These are phyloP conservation scores for Isatis tinctoria DNA, from an alignment of 345 rosid genomes.

Conservation along the genomic window DNA sequence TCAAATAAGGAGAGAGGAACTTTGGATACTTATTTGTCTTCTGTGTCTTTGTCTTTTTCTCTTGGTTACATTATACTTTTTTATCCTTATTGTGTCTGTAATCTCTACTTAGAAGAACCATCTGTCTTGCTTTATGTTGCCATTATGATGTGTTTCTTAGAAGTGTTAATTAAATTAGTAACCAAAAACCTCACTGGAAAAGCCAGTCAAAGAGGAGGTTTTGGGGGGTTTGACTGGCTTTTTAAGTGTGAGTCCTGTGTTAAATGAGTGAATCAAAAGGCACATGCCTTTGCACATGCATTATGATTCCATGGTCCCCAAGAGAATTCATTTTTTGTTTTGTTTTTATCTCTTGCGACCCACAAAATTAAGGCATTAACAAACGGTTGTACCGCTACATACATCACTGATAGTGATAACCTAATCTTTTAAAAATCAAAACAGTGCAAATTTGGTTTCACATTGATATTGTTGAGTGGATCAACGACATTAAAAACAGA, in stretches of 20 bases:
- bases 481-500: constrained; percentile 15
- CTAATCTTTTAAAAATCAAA: not conserved
- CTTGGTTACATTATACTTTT: not conserved
- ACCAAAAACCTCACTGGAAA: not conserved
- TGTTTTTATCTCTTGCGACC: not conserved
- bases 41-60: constrained; percentile 5
- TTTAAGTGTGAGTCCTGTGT: constrained; percentile 18
- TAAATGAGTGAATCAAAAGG: constrained; percentile 31
- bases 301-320: constrained; percentile 37
- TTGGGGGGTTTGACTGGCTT: constrained; percentile 23
- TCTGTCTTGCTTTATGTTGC: constrained; percentile 2
- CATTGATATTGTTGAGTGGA: constrained; percentile 4
- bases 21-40: not conserved
- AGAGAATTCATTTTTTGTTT: not conserved
- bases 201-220: constrained; percentile 25
- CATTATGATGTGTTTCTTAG: constrained; percentile 11
- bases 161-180: constrained; percentile 4
- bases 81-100: not conserved
- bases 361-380: constrained; percentile 21
- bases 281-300: constrained; percentile 40
- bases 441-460: constrained; percentile 29
- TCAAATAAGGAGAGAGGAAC: not conserved
- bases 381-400: constrained; percentile 13
- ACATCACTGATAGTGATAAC: constrained; percentile 7
- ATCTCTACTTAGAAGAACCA: not conserved